Percentiles rank a stretch among this genome's conserved stretches.
phyloP scores from a whole-genome alignment of 352 stramenopile species.

The Aphanomyces astaci region DNA sequence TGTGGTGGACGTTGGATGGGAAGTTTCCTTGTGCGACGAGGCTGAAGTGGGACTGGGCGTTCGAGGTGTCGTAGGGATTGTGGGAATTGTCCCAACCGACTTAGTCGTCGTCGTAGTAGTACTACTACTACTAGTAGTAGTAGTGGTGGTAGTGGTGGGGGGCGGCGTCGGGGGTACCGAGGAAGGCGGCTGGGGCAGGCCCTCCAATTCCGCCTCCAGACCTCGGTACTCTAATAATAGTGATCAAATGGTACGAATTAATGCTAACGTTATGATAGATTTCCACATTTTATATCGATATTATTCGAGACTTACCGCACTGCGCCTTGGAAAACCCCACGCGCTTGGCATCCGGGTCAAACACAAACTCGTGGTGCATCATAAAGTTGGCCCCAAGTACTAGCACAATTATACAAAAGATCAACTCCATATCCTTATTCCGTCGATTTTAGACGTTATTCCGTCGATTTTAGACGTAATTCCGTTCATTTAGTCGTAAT shows the following conservation, averaged over 20 bases:
- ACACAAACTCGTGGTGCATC: constrained; percentile 78
- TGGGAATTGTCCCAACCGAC: not conserved
- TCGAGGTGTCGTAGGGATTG: not conserved
- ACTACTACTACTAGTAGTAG: no score
- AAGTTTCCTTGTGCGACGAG: not conserved
- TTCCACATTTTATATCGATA: no score
- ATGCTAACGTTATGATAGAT: no score
- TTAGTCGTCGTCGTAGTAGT: no score
- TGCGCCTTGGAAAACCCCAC: constrained; percentile 64
- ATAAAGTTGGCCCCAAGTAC: constrained; percentile 75
- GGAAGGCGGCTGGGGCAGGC: no score
- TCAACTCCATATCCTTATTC: no score
- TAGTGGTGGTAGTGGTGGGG: not conserved
- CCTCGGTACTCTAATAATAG: constrained; percentile 23
- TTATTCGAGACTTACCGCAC: constrained; percentile 30
- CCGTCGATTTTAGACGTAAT: no score
- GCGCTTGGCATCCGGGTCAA: constrained; percentile 64
- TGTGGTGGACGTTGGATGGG: not conserved
- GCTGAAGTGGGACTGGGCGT: not conserved
- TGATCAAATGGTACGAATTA: no score
- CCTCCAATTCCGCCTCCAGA: not conserved
- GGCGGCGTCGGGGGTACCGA: not conserved
- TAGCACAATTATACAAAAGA: no score
- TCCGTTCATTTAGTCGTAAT: no score
- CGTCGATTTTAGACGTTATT: no score